A percentile compares a stretch with the other conserved stretches of the same genome.
Evolutionary conservation across 768 basidiomycete genomes (phyloP).

Genomic region (Cystobasidiopsis lactophilus): DNA sequence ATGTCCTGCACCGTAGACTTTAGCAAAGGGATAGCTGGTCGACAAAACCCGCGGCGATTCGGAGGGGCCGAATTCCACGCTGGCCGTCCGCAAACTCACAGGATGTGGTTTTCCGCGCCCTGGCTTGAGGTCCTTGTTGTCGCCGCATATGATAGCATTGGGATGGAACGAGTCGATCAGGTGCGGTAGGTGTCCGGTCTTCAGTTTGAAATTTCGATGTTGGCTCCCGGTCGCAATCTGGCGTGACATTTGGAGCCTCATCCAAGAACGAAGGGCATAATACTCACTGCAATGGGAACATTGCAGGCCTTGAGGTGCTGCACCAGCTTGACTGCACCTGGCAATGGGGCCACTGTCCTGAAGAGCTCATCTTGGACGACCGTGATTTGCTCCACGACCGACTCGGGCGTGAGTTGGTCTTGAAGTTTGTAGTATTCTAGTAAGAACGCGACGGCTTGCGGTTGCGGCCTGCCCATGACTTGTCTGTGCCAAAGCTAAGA

Average conservation of each 20-base stretch:
- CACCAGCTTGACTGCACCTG: conserved; percentile 10
- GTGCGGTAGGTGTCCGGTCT: conserved; percentile 2
- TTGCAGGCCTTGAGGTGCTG: conserved; percentile 5
- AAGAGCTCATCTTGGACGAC: conserved; percentile 10
- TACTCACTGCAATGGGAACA: conserved; percentile 4
- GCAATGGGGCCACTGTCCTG: conserved; percentile 5
- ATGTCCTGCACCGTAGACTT: not conserved
- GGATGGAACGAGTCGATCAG: not conserved
- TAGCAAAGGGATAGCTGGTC: not conserved
- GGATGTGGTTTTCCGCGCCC: not conserved
- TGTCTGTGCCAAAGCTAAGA: too few relatives aligned
- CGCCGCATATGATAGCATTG: not conserved
- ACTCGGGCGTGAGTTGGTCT: conserved; percentile 8
- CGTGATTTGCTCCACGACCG: conserved; percentile 5
- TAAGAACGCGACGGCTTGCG: not conserved
- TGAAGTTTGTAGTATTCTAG: not conserved
- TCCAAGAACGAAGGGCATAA: not conserved
- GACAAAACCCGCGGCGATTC: too few relatives aligned
- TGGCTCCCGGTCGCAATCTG: conserved; percentile 9
- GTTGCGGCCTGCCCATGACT: conserved; percentile 7
- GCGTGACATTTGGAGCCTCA: not conserved
- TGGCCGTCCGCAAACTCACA: not conserved
- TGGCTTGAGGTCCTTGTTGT: not conserved
- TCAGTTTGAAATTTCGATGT: conserved; percentile 7
- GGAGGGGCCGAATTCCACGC: not conserved